Base-by-base conservation (phyloP, 2,329 filamentous ascomycete species). In the Diaporthe sp. region DNA sequence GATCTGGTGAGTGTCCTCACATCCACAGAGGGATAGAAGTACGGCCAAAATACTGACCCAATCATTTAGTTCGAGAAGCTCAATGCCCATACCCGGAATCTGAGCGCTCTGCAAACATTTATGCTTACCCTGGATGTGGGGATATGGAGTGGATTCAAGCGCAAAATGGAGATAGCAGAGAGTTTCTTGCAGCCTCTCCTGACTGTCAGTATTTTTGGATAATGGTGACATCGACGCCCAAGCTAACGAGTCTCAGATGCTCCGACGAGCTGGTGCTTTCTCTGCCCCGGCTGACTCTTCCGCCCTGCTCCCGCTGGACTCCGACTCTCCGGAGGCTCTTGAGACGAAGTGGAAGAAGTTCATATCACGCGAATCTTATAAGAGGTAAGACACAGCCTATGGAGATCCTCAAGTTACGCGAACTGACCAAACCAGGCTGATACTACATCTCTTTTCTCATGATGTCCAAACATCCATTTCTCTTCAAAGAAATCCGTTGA, bases 81-180 rank as follows among this genome's bases (percentile, higher is more conserved):
- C 78, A 90, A 90, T 75, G 83, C 83, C 12, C 78, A 86, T 5
- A 89, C 89, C 28, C 84, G 90, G 42, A 86, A 90, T 75, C 79
- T 91, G 6, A 86, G 89, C 61, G 85, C 87, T 31, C 82, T 89
- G 42, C 89, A 90, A 78, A 86, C 87, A 3, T 88, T 87, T 70
- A 82, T 88, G 22, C 79, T 91, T 5, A 82, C 84, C 58, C 83
- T 91, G 2, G 87, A 90, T 74, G 85, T 90, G 44, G 89, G 89
- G 1, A 82, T 91, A 63, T 92, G 90, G 90, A 90, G 88, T 77
- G 90, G 90, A 5, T 89, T 90, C 73, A 89, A 88, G 76, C 86
- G 90, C 37, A 89, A 90, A 78, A 91, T 90, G 82, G 90, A 92
- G 78, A 87, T 91, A 47, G 86, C 89, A 0, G 90, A 91, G 79